Percentiles rank a stretch among this genome's conserved stretches.
phyloP scores from a whole-genome alignment of 371 early-diverging fungal species.

The Lichtheimia ramosa region DNA sequence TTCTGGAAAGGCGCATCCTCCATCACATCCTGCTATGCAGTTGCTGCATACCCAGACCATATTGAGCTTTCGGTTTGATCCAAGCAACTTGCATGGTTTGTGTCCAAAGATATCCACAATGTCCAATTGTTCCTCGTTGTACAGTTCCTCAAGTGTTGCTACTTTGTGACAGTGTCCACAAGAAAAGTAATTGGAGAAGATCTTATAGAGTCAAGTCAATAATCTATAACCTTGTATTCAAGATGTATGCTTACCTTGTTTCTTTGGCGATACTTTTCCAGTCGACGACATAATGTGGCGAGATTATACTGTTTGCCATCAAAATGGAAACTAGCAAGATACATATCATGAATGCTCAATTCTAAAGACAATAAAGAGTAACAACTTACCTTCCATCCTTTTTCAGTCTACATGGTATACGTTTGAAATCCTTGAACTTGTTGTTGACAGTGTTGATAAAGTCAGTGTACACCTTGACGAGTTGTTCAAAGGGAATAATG shows the following conservation, averaged over 20 bases:
- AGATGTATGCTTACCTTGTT: slow-evolving; percentile 8
- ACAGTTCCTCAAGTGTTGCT: slow-evolving; percentile 3
- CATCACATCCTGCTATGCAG: slow-evolving; percentile 11
- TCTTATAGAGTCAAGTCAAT: not conserved
- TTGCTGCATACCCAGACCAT: slow-evolving; percentile 15
- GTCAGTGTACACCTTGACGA: slow-evolving; percentile 9
- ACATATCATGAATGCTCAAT: not conserved
- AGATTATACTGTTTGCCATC: slow-evolving; percentile 10
- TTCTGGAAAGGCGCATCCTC: slow-evolving; percentile 6
- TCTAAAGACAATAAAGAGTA: not conserved
- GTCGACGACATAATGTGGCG: slow-evolving; percentile 26
- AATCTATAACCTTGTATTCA: not conserved
- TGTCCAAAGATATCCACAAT: slow-evolving; percentile 17
- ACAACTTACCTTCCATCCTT: not conserved
- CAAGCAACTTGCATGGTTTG: slow-evolving; percentile 2
- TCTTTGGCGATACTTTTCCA: slow-evolving; percentile 21
- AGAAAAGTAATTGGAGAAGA: slow-evolving; percentile 13
- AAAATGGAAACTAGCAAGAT: not conserved
- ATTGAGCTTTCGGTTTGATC: not conserved
- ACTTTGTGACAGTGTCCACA: slow-evolving; percentile 22
- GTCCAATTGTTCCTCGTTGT: slow-evolving; percentile 8
- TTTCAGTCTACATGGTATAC: not conserved
- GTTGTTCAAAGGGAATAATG: not conserved
- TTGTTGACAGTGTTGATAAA: slow-evolving; percentile 17
- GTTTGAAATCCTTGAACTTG: not conserved